Evolutionary conservation across 345 rosid species (phyloP).

Genomic region (Alliaria petiolata): DNA sequence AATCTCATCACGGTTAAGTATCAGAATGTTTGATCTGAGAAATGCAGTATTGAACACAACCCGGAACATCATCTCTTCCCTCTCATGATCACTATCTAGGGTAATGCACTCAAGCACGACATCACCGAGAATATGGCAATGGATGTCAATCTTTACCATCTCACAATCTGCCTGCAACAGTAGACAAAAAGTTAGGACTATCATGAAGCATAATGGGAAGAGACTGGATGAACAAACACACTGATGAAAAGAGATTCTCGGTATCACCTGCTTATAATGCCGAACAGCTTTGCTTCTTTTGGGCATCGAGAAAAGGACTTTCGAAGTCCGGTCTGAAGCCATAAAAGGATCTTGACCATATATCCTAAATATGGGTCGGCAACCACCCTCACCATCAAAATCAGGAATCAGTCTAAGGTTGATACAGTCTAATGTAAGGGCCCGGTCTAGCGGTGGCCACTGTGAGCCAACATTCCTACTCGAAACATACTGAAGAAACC

Average conservation of each 20-base stretch:
- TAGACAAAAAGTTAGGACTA: conserved; percentile 26
- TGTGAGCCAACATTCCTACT: conserved; percentile 58
- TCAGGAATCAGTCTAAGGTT: conserved; percentile 58
- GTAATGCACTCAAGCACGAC: conserved; percentile 72
- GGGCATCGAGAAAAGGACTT: conserved; percentile 65
- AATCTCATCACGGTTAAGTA: conserved; percentile 61
- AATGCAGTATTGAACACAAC: conserved; percentile 78
- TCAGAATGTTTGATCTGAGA: conserved; percentile 59
- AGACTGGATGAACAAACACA: not conserved
- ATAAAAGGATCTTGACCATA: conserved; percentile 67
- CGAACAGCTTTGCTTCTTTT: conserved; percentile 54
- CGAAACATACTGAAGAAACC: conserved; percentile 77
- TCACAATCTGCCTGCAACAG: conserved; percentile 67
- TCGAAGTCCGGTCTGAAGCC: conserved; percentile 54
- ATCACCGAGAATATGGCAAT: conserved; percentile 74
- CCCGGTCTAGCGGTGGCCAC: conserved; percentile 70
- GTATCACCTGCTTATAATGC: conserved; percentile 57
- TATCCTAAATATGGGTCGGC: conserved; percentile 68
- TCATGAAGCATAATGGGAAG: not conserved
- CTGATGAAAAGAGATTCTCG: conserved; percentile 7
- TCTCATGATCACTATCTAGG: conserved; percentile 52
- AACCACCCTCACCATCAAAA: conserved; percentile 64
- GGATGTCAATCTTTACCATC: conserved; percentile 60
- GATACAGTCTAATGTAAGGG: conserved; percentile 60
- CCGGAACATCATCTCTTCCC: conserved; percentile 69